Percentiles rank a stretch among this genome's conserved stretches.
These are phyloP conservation scores for Petrea volubilis DNA, from an alignment of 257 asterid genomes.

Conservation along the genomic window DNA sequence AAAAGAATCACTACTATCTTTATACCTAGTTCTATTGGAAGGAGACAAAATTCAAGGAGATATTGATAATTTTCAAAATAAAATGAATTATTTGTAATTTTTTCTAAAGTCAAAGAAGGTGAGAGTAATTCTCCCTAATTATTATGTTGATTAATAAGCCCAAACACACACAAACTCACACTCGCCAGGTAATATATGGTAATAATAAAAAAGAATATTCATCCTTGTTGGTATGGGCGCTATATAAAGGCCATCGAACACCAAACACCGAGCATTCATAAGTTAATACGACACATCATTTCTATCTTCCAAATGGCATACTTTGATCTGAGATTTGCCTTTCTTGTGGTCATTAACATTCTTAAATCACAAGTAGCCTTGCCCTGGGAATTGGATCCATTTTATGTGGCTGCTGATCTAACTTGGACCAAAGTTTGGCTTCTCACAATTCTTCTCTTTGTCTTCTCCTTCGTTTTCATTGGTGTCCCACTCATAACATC, in stretches of 20 bases:
- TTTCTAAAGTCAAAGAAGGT: too few relatives aligned
- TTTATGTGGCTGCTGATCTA: background rate
- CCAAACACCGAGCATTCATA: background rate
- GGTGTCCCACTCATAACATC: constrained; percentile 2
- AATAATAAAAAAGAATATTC: constrained; percentile 50
- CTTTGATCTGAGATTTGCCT: constrained; percentile 12
- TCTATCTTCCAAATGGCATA: background rate
- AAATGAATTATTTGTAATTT: too few relatives aligned
- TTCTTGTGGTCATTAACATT: background rate
- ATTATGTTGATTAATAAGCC: too few relatives aligned
- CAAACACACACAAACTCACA: too few relatives aligned
- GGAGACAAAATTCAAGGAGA: too few relatives aligned
- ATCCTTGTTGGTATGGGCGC: background rate
- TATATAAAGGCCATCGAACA: background rate
- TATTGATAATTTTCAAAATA: too few relatives aligned
- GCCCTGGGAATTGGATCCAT: constrained; percentile 37
- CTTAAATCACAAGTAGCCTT: constrained; percentile 16
- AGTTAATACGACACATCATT: background rate
- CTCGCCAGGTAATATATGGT: too few relatives aligned
- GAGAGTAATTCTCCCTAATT: too few relatives aligned
- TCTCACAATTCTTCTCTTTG: constrained; percentile 14
- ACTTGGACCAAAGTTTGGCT: constrained; percentile 24
- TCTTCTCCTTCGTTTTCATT: constrained; percentile 20
- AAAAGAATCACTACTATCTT: too few relatives aligned
- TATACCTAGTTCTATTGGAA: too few relatives aligned